Conservation (phyloP, 139 green algal species). For the Chlorella sp. region DNA sequence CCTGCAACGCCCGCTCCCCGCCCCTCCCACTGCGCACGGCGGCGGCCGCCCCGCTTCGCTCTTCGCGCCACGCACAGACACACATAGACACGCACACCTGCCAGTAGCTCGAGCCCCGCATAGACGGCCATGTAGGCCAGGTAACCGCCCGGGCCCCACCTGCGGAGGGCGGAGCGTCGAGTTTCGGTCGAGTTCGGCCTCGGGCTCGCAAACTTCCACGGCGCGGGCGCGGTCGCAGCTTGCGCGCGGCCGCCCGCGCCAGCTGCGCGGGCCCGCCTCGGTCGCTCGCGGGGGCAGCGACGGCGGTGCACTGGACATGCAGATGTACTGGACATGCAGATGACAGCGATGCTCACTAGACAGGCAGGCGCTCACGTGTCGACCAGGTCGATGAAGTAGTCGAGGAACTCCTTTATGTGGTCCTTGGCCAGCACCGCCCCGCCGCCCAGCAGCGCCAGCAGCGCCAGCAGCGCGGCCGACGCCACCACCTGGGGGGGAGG, state of each 20-base stretch:
- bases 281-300: too few species aligned
- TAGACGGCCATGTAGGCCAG: constrained; percentile 66
- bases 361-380: too few species aligned
- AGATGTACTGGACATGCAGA: too few species aligned
- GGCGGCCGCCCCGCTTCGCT: background rate
- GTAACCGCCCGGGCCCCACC: constrained; percentile 70
- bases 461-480: constrained; percentile 39
- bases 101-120: constrained; percentile 30
- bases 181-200: too few species aligned
- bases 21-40: background rate
- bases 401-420: constrained; percentile 51
- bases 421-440: constrained; percentile 56
- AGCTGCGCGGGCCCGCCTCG: too few species aligned
- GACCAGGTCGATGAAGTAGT: constrained; percentile 43
- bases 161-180: too few species aligned
- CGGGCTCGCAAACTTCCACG: too few species aligned
- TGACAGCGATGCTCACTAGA: too few species aligned
- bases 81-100: background rate
- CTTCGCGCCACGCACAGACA: background rate
- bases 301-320: too few species aligned
- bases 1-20: background rate
- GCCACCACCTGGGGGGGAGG: constrained; percentile 26
- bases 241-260: too few species aligned
- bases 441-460: constrained; percentile 51
- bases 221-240: too few species aligned